Conservation (phyloP, 1,284 basidiomycete species). For the Quambalaria eucalypti region DNA sequence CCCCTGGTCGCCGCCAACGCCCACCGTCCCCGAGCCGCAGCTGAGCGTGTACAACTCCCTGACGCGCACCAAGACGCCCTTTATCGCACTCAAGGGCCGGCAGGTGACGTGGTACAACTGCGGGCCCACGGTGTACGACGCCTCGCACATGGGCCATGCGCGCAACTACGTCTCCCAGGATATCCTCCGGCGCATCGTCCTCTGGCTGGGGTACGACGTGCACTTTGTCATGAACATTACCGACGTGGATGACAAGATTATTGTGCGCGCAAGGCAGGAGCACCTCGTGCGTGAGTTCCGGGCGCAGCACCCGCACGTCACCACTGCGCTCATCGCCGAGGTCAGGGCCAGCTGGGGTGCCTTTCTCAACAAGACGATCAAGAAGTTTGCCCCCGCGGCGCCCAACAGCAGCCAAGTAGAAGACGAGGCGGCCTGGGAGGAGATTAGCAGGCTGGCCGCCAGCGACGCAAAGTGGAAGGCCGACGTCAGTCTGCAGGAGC, state of each 20-base stretch:
- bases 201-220: conserved; percentile 95
- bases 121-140: conserved; percentile 96
- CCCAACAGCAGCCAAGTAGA: conserved; percentile 14
- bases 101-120: conserved; percentile 98
- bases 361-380: conserved; percentile 35
- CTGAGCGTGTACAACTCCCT: conserved; percentile 89
- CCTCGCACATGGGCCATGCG: conserved; percentile 97
- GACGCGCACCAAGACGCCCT: conserved; percentile 69
- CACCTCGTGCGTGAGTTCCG: conserved; percentile 54
- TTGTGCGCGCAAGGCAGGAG: conserved; percentile 40
- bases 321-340: conserved; percentile 19
- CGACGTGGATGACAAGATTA: conserved; percentile 97
- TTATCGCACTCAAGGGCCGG: conserved; percentile 69
- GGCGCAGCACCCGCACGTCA: conserved; percentile 23
- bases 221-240: conserved; percentile 99
- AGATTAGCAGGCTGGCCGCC: conserved; percentile 18
- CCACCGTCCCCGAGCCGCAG: conserved; percentile 41
- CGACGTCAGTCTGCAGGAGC: conserved; percentile 26
- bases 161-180: conserved; percentile 98
- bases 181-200: conserved; percentile 81
- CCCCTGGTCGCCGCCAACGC: conserved; percentile 1
- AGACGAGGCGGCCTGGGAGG: conserved; percentile 41
- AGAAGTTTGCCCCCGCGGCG: conserved; percentile 32
- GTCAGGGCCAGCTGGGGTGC: conserved; percentile 34
- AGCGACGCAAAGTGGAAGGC: conserved; percentile 30